Base-by-base conservation (phyloP, 2,329 filamentous ascomycete species). In the Stachybotrys echinatus region DNA sequence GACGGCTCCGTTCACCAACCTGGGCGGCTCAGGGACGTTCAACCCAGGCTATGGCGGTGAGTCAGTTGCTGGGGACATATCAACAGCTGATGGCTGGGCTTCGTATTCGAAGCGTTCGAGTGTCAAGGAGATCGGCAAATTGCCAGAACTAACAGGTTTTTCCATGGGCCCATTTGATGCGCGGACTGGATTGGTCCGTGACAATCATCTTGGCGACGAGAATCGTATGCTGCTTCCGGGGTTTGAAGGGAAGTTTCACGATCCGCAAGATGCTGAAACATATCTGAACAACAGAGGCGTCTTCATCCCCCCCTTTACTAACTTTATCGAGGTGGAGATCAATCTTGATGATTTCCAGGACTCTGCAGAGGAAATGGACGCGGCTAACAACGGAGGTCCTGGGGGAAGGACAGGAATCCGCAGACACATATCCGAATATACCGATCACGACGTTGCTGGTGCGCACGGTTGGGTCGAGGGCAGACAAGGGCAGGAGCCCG, bases 161-260 rank as follows among this genome's bases (percentile, higher is more conserved):
- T 62, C 71, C 3, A 74, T 74, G 54, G 79, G 80, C 0, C 79
- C 80, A 0, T 81, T 79, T 52, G 63, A 66, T 6, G 55, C 66
- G 6, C 60, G 59, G 4, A 62, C 74, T 3, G 68, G 69, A 23
- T 57, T 68, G 1, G 64, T 71, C 2, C 65, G 71, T 18, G 74
- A 78, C 22, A 63, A 68, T 6, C 58, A 67, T 19, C 56, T 84
- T 7, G 70, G 74, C 37, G 60, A 65, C 12, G 70, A 74, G 17
- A 72, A 87, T 55, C 70, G 70, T 19, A 75, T 80, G 54, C 75
- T 74, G 38, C 65, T 84, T 7, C 75, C 79, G 1, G 86, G 82
- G 0, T 87, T 85, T 53, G 79, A 87, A 52, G 88, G 88, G 5
- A 81, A 88, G 47, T 94, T 89, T 74, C 88, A 87, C 57, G 88